Evolutionary conservation across 768 basidiomycete genomes (phyloP).

Genomic region (Rhodotorula kratochvilovae): DNA sequence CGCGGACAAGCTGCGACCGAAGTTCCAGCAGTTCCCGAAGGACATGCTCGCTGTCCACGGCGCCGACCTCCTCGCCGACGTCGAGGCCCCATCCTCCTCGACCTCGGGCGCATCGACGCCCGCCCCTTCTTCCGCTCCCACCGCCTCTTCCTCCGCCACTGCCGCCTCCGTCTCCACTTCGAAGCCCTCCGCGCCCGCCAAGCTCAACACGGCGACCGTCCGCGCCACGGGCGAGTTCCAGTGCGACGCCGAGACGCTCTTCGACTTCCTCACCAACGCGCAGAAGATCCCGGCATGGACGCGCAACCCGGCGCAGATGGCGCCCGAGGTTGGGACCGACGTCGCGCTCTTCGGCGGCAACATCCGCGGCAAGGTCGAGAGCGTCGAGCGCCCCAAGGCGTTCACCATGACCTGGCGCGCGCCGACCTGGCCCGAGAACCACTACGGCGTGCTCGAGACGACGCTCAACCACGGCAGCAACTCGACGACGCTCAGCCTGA

Average conservation of each 20-base stretch:
- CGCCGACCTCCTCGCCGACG: slow-evolving; percentile 40
- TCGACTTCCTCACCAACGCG: slow-evolving; percentile 40
- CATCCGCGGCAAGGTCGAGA: slow-evolving; percentile 39
- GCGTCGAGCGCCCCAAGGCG: slow-evolving; percentile 30
- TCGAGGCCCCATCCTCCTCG: slow-evolving; percentile 10
- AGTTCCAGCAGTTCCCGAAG: slow-evolving; percentile 44
- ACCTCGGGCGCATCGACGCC: slow-evolving; percentile 34
- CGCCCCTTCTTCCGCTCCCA: neutral
- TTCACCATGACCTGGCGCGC: slow-evolving; percentile 40
- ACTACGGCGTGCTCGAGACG: slow-evolving; percentile 39
- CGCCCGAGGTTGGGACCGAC: slow-evolving; percentile 33
- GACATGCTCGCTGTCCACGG: slow-evolving; percentile 42
- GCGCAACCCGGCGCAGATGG: slow-evolving; percentile 42
- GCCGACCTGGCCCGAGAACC: slow-evolving; percentile 43
- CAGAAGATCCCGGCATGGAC: slow-evolving; percentile 41
- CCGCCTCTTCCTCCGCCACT: slow-evolving; percentile 1
- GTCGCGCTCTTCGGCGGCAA: slow-evolving; percentile 43
- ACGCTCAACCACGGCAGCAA: slow-evolving; percentile 38
- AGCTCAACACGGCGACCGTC: slow-evolving; percentile 38
- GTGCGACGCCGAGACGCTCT: slow-evolving; percentile 39
- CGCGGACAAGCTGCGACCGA: slow-evolving; percentile 37
- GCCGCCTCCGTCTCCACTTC: neutral
- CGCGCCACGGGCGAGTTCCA: slow-evolving; percentile 39
- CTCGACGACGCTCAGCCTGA: slow-evolving; percentile 39
- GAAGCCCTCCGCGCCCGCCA: slow-evolving; percentile 12